A percentile compares a stretch with the other conserved stretches of the same genome.
Conservation (phyloP, 129 eudicot genomes). For the Calendula officinalis region DNA sequence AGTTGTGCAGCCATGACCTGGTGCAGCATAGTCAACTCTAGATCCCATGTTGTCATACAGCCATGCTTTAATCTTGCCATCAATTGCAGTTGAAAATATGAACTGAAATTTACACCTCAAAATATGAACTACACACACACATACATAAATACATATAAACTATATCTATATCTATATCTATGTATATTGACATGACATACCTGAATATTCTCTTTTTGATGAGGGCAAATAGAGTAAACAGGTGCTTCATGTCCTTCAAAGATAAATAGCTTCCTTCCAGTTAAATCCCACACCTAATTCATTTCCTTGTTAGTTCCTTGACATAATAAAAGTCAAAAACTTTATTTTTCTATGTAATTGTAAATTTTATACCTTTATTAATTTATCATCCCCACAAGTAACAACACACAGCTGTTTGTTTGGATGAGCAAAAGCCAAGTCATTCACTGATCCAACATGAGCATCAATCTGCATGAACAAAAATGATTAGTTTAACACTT, state of each 20-base stretch:
- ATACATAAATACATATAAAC: background rate
- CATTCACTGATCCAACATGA: conserved; percentile 83
- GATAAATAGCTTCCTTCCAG: conserved; percentile 65
- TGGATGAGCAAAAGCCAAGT: conserved; percentile 88
- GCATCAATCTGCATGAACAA: conserved; percentile 74
- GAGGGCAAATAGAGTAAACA: conserved; percentile 85
- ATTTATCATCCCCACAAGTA: conserved; percentile 90
- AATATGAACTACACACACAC: background rate
- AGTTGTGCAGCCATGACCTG: conserved; percentile 86
- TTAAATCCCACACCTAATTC: conserved; percentile 91
- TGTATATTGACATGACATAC: conserved; percentile 31
- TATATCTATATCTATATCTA: background rate
- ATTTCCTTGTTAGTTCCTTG: conserved; percentile 30
- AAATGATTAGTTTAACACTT: background rate
- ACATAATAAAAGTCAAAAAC: background rate
- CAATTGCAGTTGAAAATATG: conserved; percentile 87
- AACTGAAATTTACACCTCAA: conserved; percentile 47
- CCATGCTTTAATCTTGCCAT: conserved; percentile 95
- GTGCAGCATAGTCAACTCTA: conserved; percentile 90
- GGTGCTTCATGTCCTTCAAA: conserved; percentile 97
- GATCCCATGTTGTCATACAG: conserved; percentile 83
- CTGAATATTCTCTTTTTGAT: conserved; percentile 83
- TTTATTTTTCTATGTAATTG: background rate
- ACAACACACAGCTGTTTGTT: conserved; percentile 75
- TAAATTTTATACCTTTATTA: conserved; percentile 56